Percentiles rank a stretch among this genome's conserved stretches.
Conservation (phyloP, 2,329 filamentous ascomycete species). For the Apiospora phragmitis region DNA sequence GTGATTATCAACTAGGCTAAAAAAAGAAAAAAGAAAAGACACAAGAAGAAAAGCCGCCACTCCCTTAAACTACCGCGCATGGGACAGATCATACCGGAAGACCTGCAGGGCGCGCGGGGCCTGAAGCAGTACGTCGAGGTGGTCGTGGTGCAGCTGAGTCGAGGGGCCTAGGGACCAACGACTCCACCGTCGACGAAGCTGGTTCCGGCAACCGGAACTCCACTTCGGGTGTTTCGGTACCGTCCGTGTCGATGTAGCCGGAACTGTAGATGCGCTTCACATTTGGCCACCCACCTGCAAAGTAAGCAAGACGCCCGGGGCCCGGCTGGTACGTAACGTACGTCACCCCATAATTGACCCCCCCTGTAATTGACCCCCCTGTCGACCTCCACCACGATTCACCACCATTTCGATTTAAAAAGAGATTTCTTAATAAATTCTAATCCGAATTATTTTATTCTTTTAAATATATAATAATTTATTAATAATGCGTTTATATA, state of each 20-base stretch:
- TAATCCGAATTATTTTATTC: too few species aligned
- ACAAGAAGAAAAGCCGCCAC: not conserved
- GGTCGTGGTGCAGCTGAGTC: not conserved
- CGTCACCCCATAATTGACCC: too few species aligned
- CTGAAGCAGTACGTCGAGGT: not conserved
- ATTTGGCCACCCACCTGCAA: not conserved
- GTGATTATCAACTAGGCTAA: too few species aligned
- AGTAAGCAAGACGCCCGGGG: not conserved
- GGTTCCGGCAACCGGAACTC: not conserved
- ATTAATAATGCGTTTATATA: too few species aligned
- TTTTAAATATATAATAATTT: too few species aligned
- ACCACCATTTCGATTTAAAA: too few species aligned
- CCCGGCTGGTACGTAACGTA: not conserved
- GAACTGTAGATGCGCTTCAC: not conserved
- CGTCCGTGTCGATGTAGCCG: not conserved
- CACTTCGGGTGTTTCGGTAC: rapidly evolving
- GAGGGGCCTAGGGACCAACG: not conserved
- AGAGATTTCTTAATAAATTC: too few species aligned
- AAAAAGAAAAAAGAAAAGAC: too few species aligned
- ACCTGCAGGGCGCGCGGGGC: not conserved
- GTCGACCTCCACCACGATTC: too few species aligned
- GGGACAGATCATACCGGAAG: not conserved
- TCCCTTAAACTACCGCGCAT: not conserved
- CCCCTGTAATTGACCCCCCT: too few species aligned
- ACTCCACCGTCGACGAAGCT: not conserved